phyloP scores from a whole-genome alignment of 1,284 basidiomycete genomes.

The Fomitopsis pinicola region DNA sequence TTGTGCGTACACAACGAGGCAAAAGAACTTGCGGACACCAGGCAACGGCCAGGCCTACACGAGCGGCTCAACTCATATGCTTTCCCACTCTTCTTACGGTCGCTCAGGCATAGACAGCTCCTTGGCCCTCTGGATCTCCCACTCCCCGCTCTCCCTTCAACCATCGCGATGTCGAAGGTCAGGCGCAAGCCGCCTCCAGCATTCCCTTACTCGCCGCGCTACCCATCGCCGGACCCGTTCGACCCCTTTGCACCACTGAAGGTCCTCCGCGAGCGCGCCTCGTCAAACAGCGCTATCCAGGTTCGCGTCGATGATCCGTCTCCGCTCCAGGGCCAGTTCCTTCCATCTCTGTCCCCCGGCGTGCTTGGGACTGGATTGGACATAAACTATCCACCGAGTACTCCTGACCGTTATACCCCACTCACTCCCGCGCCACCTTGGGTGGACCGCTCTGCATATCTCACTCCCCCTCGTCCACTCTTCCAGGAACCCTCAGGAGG shows the following conservation, averaged over 20 bases:
- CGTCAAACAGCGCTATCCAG: constrained; percentile 25
- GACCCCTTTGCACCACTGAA: constrained; percentile 55
- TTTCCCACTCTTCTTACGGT: not conserved
- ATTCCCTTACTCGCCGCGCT: constrained; percentile 38
- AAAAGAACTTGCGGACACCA: not conserved
- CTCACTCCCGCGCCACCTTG: constrained; percentile 9
- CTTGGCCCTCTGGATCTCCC: not conserved
- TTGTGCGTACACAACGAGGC: constrained; percentile 5
- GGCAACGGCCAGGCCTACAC: constrained; percentile 7
- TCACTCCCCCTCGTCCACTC: not conserved
- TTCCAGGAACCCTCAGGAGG: constrained; percentile 7
- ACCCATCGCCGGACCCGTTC: constrained; percentile 47
- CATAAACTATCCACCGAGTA: constrained; percentile 6
- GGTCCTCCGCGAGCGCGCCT: constrained; percentile 37
- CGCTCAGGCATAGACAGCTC: not conserved
- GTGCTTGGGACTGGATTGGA: not conserved
- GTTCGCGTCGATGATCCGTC: constrained; percentile 12
- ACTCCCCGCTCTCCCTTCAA: not conserved
- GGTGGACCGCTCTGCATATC: constrained; percentile 12
- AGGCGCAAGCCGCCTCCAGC: constrained; percentile 46
- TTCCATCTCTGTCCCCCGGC: constrained; percentile 1
- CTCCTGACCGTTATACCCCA: constrained; percentile 1
- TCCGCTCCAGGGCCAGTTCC: not conserved
- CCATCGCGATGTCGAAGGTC: constrained; percentile 24
- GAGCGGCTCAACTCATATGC: constrained; percentile 6